These are phyloP conservation scores for Exserohilum turcica DNA, from an alignment of 2,329 filamentous ascomycete species.

Conservation along the genomic window DNA sequence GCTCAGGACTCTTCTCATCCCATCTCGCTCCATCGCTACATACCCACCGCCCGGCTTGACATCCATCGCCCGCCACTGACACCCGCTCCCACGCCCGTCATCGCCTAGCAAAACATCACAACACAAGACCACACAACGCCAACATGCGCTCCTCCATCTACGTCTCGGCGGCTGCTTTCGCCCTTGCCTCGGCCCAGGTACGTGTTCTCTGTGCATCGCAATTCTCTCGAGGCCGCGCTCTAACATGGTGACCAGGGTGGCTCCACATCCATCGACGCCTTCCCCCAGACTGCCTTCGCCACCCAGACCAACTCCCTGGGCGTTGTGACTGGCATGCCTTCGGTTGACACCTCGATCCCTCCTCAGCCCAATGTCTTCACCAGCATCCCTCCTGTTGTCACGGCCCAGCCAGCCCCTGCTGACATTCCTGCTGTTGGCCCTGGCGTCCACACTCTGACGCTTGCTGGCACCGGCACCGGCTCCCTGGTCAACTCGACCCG, in stretches of 20 bases:
- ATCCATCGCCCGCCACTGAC: slow-evolving; percentile 18
- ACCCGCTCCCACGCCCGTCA: slow-evolving; percentile 4
- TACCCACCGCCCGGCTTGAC: slow-evolving; percentile 13
- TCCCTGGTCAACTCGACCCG: slow-evolving; percentile 36
- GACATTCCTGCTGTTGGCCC: slow-evolving; percentile 45
- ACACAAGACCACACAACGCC: slow-evolving; percentile 13
- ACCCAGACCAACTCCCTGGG: slow-evolving; percentile 42
- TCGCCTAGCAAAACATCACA: slow-evolving; percentile 16
- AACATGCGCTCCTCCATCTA: slow-evolving; percentile 42
- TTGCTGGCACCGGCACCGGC: slow-evolving; percentile 30
- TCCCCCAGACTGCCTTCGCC: slow-evolving; percentile 38
- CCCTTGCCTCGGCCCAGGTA: slow-evolving; percentile 39
- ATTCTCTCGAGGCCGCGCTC: not conserved
- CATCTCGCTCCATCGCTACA: slow-evolving; percentile 19
- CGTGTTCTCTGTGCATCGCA: slow-evolving; percentile 16
- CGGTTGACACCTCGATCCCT: slow-evolving; percentile 30
- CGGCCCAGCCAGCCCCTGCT: slow-evolving; percentile 33
- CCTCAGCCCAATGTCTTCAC: slow-evolving; percentile 33
- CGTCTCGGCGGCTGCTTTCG: slow-evolving; percentile 37
- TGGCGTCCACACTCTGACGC: slow-evolving; percentile 43
- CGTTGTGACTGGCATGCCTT: slow-evolving; percentile 39
- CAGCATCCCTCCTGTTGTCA: slow-evolving; percentile 27
- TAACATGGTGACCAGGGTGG: slow-evolving; percentile 12
- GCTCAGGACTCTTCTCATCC: not conserved
- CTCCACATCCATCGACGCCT: slow-evolving; percentile 29